These are phyloP conservation scores for Leptomonas seymouri DNA, from an alignment of 208 protist species.

Conservation along the genomic window DNA sequence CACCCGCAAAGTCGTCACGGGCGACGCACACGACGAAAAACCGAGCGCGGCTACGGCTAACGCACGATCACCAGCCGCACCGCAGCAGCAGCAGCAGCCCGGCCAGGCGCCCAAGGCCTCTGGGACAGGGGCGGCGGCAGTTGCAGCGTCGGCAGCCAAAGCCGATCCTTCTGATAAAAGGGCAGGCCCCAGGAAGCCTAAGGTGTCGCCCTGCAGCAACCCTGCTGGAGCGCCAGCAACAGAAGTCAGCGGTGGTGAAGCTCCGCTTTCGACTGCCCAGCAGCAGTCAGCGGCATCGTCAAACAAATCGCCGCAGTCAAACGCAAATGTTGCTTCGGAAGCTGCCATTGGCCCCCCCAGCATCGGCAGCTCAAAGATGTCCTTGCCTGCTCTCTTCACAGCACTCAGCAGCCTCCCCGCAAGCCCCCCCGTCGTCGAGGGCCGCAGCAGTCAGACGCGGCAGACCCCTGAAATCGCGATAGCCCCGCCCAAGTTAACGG, in stretches of 20 bases:
- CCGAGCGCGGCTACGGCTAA: too few relatives aligned
- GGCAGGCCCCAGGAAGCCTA: too few relatives aligned
- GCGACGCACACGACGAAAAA: not conserved
- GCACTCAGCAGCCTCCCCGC: not conserved
- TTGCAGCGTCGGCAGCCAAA: too few relatives aligned
- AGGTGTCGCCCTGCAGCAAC: too few relatives aligned
- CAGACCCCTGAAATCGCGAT: not conserved
- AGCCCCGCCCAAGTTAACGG: not conserved
- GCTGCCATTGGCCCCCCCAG: too few relatives aligned
- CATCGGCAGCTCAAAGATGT: slow-evolving; percentile 6
- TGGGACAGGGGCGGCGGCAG: not conserved
- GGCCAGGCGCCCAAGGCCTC: not conserved
- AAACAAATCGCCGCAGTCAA: not conserved
- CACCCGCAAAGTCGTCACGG: not conserved
- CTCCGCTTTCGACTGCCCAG: too few relatives aligned
- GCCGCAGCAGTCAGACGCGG: not conserved
- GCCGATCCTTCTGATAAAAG: too few relatives aligned
- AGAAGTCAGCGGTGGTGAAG: not conserved
- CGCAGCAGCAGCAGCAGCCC: not conserved
- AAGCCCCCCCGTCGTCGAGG: not conserved
- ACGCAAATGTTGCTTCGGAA: not conserved
- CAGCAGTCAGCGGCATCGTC: too few relatives aligned
- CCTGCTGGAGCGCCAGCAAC: too few relatives aligned
- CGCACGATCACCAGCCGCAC: not conserved
- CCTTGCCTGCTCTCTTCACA: not conserved